phyloP scores from a whole-genome alignment of 2,329 filamentous ascomycete genomes.

The Colletotrichum theobromicola region DNA sequence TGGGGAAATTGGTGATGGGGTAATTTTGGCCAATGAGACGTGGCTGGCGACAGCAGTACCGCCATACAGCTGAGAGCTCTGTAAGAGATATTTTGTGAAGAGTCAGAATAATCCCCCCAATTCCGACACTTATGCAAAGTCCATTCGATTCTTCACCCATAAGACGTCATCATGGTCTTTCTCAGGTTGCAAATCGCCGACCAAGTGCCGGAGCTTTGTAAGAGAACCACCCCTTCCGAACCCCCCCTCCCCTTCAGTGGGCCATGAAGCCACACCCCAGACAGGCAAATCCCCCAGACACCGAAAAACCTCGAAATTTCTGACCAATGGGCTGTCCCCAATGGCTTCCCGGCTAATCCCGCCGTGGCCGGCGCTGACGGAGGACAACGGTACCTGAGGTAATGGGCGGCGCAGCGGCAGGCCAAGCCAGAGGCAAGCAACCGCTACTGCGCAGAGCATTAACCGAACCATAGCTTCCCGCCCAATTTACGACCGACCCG shows the following conservation, averaged over 20 bases:
- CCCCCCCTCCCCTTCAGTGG: constrained; percentile 10
- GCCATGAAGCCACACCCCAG: constrained; percentile 9
- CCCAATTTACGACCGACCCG: background rate
- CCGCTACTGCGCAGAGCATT: background rate
- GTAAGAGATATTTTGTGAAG: background rate
- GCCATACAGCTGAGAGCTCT: background rate
- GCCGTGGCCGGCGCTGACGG: constrained; percentile 12
- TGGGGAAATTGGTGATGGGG: background rate
- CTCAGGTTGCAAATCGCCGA: background rate
- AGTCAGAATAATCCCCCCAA: background rate
- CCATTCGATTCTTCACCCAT: background rate
- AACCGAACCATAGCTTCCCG: background rate
- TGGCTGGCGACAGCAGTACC: background rate
- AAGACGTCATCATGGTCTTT: background rate
- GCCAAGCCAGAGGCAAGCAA: background rate
- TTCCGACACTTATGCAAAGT: background rate
- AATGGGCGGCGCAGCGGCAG: background rate
- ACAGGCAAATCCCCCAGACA: background rate
- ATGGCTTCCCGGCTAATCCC: constrained; percentile 21
- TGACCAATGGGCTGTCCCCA: constrained; percentile 1
- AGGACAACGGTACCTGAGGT: constrained; percentile 17
- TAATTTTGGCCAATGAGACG: constrained; percentile 5
- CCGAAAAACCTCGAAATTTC: background rate
- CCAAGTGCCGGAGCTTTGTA: background rate
- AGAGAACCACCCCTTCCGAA: background rate